phyloP scores from a whole-genome alignment of 768 basidiomycete genomes.

The Leccinellum albellum region DNA sequence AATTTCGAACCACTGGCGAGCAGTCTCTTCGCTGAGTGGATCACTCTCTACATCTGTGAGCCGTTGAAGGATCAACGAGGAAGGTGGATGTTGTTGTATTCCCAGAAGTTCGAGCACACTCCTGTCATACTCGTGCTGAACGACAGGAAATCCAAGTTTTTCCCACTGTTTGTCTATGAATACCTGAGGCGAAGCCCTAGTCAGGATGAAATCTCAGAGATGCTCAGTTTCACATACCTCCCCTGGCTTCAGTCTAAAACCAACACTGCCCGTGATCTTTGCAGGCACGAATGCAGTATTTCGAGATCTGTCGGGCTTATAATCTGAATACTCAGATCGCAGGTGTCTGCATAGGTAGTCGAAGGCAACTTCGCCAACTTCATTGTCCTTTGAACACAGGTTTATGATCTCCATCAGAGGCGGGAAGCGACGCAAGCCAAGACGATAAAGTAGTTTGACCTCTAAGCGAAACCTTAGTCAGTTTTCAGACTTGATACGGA shows the following conservation, averaged over 20 bases:
- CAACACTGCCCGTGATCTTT: no score
- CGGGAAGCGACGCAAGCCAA: not conserved
- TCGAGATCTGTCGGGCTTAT: constrained; percentile 50
- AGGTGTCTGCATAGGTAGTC: constrained; percentile 65
- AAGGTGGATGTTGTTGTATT: no score
- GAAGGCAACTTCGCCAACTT: constrained; percentile 54
- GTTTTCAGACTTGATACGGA: not conserved
- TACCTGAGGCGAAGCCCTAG: no score
- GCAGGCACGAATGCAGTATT: constrained; percentile 26
- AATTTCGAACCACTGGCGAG: constrained; percentile 59
- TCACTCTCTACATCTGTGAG: no score
- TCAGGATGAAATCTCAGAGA: no score
- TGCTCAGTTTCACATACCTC: no score
- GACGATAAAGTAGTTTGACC: not conserved
- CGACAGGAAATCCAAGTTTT: no score
- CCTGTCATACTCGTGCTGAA: no score
- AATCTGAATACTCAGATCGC: not conserved
- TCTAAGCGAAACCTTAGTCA: not conserved
- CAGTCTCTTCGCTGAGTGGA: constrained; percentile 38
- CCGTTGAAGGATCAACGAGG: no score
- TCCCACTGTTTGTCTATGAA: no score
- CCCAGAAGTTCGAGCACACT: no score
- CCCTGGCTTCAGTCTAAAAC: no score
- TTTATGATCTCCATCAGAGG: not conserved
- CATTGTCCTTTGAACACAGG: constrained; percentile 4